Evolutionary conservation across 306 rosid genomes (phyloP), one percentile per base, ranked within the genome.

Genomic region (Gastrolobium bilobum): DNA sequence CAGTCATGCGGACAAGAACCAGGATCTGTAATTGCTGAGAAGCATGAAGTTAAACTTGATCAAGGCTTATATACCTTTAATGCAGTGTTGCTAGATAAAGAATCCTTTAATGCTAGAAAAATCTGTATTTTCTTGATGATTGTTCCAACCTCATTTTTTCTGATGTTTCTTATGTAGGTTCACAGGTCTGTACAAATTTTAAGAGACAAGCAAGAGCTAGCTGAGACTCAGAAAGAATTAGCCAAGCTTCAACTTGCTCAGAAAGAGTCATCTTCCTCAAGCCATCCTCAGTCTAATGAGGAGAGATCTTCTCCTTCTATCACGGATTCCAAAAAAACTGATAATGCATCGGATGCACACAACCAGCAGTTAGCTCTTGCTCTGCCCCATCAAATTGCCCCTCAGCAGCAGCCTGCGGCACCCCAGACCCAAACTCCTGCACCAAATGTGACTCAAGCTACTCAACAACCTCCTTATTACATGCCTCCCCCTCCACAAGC

Each of bases 131-230:
- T 1, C 86, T 75, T 82, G 78, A 4, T 68, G 26, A 5, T 83
- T 57, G n/a, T 79, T 44, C 66, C 61, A 57, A 40, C 20, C 53
- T 71, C 13, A 70, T 65, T 50, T 40, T 40, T 58, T 66, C 73
- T 40, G 5, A 29, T 26, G 35, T 42, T 81, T 67, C 69, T 58
- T 47, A 9, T 87, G 85, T 83, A 96, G 99, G 99, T 96, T 72
- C 98, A 93, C 85, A 83, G 99, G 88, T 91, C 99, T 73, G 97
- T 93, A 50, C 99, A 96, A 87, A 91, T 96, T 74, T 76, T 96
- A 70, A 86, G 97, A 84, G 99, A 96, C 91, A 96, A 93, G 79
- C 99, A 96, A 86, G 99, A 96, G 79, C 92, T 96, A 34, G 94
- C 94, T 29, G 99, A 96, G 57, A 84, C 99, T 53, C 98, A 96